Conservation (phyloP, 257 asterid genomes). For the Nicotiana tabacum region DNA sequence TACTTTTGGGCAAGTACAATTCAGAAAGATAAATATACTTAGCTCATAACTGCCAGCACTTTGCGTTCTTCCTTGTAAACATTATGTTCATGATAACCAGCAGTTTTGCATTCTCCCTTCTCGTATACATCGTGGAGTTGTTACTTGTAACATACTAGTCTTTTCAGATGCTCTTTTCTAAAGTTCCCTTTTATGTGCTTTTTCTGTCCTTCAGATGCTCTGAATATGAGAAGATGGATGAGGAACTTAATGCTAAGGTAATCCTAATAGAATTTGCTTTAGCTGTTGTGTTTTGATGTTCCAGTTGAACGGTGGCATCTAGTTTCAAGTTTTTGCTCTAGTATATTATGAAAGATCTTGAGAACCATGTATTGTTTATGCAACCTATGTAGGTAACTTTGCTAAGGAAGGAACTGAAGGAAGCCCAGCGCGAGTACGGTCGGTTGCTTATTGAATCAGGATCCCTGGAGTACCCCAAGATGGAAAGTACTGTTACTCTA, state of each 20-base stretch:
- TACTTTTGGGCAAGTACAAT: background rate
- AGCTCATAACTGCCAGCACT: background rate
- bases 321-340: background rate
- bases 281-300: background rate
- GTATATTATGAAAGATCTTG: background rate
- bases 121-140: background rate
- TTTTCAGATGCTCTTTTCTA: background rate
- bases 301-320: background rate
- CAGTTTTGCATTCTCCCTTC: background rate
- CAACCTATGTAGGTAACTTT: slow-evolving; percentile 29
- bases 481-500: slow-evolving; percentile 3
- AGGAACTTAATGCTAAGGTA: slow-evolving; percentile 68
- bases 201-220: slow-evolving; percentile 45
- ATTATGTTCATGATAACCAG: background rate
- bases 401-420: slow-evolving; percentile 32
- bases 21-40: background rate
- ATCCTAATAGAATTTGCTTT: background rate
- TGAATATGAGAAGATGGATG: slow-evolving; percentile 47
- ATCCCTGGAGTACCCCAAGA: slow-evolving; percentile 36
- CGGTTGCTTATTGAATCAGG: slow-evolving; percentile 41
- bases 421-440: slow-evolving; percentile 33
- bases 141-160: background rate
- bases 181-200: background rate
- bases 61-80: background rate
- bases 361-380: background rate